Base-by-base conservation (phyloP, 2,329 filamentous ascomycete genomes). In the Ophiostoma angusticollis region DNA sequence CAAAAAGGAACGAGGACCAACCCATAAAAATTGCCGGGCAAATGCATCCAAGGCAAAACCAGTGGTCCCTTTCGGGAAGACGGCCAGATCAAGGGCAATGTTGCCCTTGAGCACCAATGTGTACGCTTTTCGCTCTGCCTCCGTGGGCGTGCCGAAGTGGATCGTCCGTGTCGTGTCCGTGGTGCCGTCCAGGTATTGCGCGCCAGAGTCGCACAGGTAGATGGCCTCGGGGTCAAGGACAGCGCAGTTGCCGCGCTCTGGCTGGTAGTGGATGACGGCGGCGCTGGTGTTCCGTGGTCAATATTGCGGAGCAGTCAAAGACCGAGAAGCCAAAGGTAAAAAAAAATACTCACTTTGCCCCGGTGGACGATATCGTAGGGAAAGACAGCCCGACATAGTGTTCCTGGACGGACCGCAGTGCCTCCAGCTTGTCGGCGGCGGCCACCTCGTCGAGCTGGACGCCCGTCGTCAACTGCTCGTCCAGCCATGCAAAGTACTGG, bases 191-290 rank as follows among this genome's bases (percentile, higher is more conserved):
- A 82, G 68, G 53, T 89, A 98, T 58, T 98, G 91, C n/a, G 84
- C 91, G 17, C 91, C 91, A 17, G 91, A 96, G 59, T 98, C 91
- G 56, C 91, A 98, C 3, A 98, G 74, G 53, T 98, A 98, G 42
- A 98, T 76, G 12, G 79, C 78, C 6, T 77, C 75, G 0, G 85
- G 84, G 49, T 98, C 85, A 50, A 98, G 85, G 21, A 73, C 64
- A 8, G 86, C 74, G 60, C 89, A 96, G 46, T 70, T 80, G 16
- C 82, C 85, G 40, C 72, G 76, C 54, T 94, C 84, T 0, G 91
- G 87, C 49, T 81, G 83, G 65, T 98, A 98, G 57, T 98, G 91
- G 42, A 98, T 98, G 11, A 98, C 74, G 5, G 91, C 91, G 42
- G 86, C 91, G 56, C 91, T 94, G 9, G 22, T 5, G 21, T 13